Conservation (phyloP, 148 eudicot genomes). For the Chenopodium quinoa region DNA sequence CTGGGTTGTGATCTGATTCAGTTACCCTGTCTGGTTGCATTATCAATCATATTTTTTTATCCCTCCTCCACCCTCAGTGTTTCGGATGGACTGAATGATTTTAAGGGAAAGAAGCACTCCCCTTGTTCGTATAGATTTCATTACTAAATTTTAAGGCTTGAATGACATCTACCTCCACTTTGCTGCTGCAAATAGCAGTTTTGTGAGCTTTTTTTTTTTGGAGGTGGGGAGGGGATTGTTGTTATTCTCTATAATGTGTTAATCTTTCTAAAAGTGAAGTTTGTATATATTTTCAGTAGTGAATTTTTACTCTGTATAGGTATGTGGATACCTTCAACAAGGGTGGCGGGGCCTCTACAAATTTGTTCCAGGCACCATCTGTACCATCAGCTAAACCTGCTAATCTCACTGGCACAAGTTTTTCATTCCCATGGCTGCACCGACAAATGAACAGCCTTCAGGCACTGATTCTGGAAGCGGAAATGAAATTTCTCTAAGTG, state of each 20-base stretch:
- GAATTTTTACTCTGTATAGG: conserved; percentile 39
- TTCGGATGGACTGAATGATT: too few relatives aligned
- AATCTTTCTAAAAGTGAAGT: not conserved
- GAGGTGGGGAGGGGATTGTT: not conserved
- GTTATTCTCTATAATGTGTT: too few relatives aligned
- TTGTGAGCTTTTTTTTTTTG: not conserved
- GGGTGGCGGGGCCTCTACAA: conserved; percentile 72
- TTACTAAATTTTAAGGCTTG: not conserved
- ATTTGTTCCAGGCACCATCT: conserved; percentile 65
- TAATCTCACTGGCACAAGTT: conserved; percentile 52
- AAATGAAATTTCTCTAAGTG: conserved; percentile 30
- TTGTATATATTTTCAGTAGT: not conserved
- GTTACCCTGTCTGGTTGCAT: not conserved
- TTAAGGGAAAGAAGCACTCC: too few relatives aligned
- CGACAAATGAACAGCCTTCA: conserved; percentile 37
- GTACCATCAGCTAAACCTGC: conserved; percentile 57
- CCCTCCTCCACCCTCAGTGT: not conserved
- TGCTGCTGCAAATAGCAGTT: not conserved
- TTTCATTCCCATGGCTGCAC: conserved; percentile 66
- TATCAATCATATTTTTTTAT: not conserved
- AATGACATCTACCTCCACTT: not conserved
- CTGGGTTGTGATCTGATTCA: not conserved
- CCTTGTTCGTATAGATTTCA: not conserved
- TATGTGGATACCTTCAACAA: conserved; percentile 94
- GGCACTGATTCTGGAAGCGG: conserved; percentile 23